Base-by-base conservation (phyloP, 2,329 filamentous ascomycete species). In the Ampelomyces quisqualis region DNA sequence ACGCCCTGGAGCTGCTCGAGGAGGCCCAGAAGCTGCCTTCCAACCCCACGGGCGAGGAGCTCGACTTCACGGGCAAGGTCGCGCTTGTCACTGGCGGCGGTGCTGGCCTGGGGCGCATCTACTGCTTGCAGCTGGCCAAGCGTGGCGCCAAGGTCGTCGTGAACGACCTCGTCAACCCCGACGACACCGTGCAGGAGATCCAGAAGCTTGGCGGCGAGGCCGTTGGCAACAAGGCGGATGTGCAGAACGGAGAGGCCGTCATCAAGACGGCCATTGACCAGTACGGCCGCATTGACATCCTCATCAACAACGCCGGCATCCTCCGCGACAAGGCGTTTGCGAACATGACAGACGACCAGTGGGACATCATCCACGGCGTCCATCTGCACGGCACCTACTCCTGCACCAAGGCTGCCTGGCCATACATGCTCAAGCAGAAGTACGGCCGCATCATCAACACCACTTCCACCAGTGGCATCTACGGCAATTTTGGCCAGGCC, bases 251-350 rank as follows among this genome's bases (percentile, higher is more conserved):
- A 32, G 90, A 96, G 40, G 79, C 79, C 26, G 88, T 97, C 32
- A 84, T 98, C 60, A 94, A 96, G 79, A 84, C 81, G 43, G 91
- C 91, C 40, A 94, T 98, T 61, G 91, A 97, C 65, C 84, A 86
- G 27, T 97, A 87, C 68, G 93, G 93, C 59, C 88, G 93, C 59
- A 80, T 98, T 59, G 93, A 98, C 66, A 90, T 98, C 50, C 72
- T 98, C 51, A 80, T 98, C 76, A 98, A 98, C 82, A 98, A 98
- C 65, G 93, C 93, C 38, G 93, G 93, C 64, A 98, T 98, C 58
- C 82, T 98, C 38, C 85, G 93, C 34, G 93, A 98, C 77, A 97
- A 96, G 82, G 90, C 93, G 27, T 98, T 98, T 70, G 79, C 79
- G 71, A 97, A 97, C 77, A 96, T 98, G 91, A 88, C 90, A 46